Percentiles rank a stretch among this genome's conserved stretches.
These are phyloP conservation scores for Colletotrichum brevisporum DNA, from an alignment of 2,329 filamentous ascomycete genomes.

Conservation along the genomic window DNA sequence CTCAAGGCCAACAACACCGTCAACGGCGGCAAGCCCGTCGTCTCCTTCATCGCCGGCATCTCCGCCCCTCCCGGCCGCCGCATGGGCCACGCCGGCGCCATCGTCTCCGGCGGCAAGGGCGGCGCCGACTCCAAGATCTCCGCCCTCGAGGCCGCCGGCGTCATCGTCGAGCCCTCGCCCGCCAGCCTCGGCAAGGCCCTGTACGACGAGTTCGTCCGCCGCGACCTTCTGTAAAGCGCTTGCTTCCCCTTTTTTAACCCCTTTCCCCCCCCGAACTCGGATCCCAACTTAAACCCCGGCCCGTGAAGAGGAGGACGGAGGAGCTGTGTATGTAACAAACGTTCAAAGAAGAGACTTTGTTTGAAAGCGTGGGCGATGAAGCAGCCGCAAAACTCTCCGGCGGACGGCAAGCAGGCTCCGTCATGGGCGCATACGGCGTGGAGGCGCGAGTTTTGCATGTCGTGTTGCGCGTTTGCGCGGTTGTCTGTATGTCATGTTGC, in stretches of 20 bases:
- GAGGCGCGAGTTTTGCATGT: conserved; percentile 11
- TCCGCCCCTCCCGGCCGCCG: conserved; percentile 94
- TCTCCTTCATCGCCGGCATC: conserved; percentile 98
- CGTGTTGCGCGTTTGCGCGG: conserved; percentile 1
- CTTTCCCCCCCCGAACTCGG: no score
- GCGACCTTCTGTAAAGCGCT: conserved; percentile 86
- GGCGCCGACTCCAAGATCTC: conserved; percentile 98
- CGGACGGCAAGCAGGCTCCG: background rate
- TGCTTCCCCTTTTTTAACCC: background rate
- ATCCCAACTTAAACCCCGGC: background rate
- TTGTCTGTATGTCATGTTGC: conserved; percentile 7
- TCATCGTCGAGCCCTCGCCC: conserved; percentile 95
- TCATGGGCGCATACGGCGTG: conserved; percentile 12
- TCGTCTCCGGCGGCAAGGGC: conserved; percentile 97
- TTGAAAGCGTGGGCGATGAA: conserved; percentile 30
- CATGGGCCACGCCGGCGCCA: conserved; percentile 99
- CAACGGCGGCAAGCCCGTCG: conserved; percentile 90
- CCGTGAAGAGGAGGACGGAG: conserved; percentile 23
- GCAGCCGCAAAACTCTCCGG: background rate
- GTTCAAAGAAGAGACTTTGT: conserved; percentile 37
- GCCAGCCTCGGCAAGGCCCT: conserved; percentile 93
- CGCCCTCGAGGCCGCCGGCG: conserved; percentile 92
- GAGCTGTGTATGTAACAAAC: conserved; percentile 40
- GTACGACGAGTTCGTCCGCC: conserved; percentile 95
- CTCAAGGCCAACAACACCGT: conserved; percentile 90